These are phyloP conservation scores for Arabidopsis arenosa DNA, from an alignment of 345 rosid genomes.

Conservation along the genomic window DNA sequence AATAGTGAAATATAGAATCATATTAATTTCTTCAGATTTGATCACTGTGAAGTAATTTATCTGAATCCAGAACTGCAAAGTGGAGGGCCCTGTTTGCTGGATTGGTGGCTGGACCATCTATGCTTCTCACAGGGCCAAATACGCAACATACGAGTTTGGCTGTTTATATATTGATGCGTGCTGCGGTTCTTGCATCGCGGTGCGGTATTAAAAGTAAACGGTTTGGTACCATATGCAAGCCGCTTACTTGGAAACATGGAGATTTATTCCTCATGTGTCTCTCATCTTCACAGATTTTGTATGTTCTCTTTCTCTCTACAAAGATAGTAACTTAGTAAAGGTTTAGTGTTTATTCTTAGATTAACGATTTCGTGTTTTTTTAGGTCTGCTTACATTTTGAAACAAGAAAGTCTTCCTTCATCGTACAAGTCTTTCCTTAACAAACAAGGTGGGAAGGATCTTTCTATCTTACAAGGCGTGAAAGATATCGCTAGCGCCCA, in stretches of 20 bases:
- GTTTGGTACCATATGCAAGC: constrained; percentile 79
- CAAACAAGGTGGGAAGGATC: constrained; percentile 87
- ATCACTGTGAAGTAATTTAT: constrained; percentile 30
- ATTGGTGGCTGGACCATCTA: constrained; percentile 90
- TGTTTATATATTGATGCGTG: constrained; percentile 91
- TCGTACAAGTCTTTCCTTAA: constrained; percentile 91
- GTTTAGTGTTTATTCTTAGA: neutral
- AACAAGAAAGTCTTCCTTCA: constrained; percentile 86
- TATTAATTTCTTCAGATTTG: constrained; percentile 14
- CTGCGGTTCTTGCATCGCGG: constrained; percentile 87
- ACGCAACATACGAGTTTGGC: constrained; percentile 88
- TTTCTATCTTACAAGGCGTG: constrained; percentile 69
- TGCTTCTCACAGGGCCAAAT: constrained; percentile 85
- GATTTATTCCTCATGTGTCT: constrained; percentile 96
- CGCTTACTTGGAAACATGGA: constrained; percentile 98
- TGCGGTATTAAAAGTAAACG: constrained; percentile 93
- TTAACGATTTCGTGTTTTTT: neutral
- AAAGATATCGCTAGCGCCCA: constrained; percentile 72
- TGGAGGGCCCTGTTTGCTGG: constrained; percentile 95
- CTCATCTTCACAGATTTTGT: constrained; percentile 93
- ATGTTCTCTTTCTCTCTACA: constrained; percentile 41
- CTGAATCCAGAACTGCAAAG: constrained; percentile 68
- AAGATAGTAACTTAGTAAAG: neutral
- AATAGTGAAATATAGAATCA: neutral
- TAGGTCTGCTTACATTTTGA: constrained; percentile 92